Evolutionary conservation across 2,329 filamentous ascomycete genomes (phyloP).

Genomic region (Clarireedia monteithiana): DNA sequence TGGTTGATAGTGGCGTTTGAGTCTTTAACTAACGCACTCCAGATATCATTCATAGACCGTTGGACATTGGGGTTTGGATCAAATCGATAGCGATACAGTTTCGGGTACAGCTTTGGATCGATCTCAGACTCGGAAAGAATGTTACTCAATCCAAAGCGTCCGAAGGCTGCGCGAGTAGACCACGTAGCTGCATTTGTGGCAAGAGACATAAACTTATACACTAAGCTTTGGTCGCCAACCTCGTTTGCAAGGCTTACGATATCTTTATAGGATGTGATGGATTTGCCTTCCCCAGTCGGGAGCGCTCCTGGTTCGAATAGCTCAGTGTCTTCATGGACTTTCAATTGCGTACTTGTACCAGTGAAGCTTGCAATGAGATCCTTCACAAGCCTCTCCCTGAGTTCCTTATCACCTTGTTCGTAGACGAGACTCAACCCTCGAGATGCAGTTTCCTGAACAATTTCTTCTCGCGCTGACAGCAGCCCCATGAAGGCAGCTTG

Average conservation of each 20-base stretch:
- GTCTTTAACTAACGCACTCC: conserved; percentile 92
- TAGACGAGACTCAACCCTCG: conserved; percentile 88
- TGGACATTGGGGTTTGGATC: conserved; percentile 93
- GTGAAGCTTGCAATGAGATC: conserved; percentile 69
- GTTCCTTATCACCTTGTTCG: conserved; percentile 73
- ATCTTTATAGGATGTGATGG: conserved; percentile 93
- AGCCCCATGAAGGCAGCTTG: conserved; percentile 85
- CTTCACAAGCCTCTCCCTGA: conserved; percentile 69
- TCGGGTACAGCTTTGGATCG: conserved; percentile 91
- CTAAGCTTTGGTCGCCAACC: conserved; percentile 89
- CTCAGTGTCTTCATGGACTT: conserved; percentile 84
- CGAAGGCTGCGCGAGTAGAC: conserved; percentile 95
- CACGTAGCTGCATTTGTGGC: conserved; percentile 94
- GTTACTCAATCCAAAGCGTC: conserved; percentile 83
- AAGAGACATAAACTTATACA: conserved; percentile 97
- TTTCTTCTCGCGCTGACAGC: conserved; percentile 79
- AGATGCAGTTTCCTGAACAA: conserved; percentile 93
- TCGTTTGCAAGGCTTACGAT: conserved; percentile 94
- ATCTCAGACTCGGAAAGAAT: conserved; percentile 83
- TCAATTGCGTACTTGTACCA: conserved; percentile 61
- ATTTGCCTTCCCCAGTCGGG: conserved; percentile 38
- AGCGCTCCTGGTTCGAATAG: conserved; percentile 34
- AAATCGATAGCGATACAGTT: conserved; percentile 88
- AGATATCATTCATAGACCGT: conserved; percentile 94
- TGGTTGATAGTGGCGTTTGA: conserved; percentile 65